Evolutionary conservation across 495 filamentous ascomycete genomes (phyloP), one percentile per base, ranked within the genome.

Genomic region (Rostrohypoxylon terebratum): DNA sequence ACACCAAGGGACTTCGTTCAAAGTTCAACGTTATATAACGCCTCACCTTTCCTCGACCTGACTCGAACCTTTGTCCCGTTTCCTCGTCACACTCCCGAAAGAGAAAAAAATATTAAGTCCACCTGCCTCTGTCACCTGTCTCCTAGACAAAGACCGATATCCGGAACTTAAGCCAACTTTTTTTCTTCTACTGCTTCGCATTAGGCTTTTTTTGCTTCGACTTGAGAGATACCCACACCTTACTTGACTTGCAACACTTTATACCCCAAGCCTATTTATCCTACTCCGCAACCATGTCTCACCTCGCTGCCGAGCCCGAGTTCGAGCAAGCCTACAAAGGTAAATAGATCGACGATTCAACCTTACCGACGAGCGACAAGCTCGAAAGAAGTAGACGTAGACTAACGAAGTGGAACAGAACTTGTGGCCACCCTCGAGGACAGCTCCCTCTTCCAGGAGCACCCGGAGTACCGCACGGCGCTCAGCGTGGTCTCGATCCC

Each of bases 291-390:
- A 86, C 36, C 75, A 96, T 97, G 93, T 92, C 93, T 65, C 91
- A 96, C 87, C 85, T 94, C 77, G 88, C 93, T 58, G 81, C 83
- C 63, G 96, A 99, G 87, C 95, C 96, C 79, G 96, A 99, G 85
- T 99, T 98, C 85, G 90, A 98, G 89, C 96, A 99, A 87, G 96
- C 96, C 72, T 97, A 96, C 88, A 94, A 96, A 83, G 94, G 94
- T 97, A 85, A 79, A 80, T 69, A 44, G 51, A 14, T 1, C 7
- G 5, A 18, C 4, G n/a, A n/a, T n/a, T n/a, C 3, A 4, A 53
- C 48, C 21, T 28, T 28, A 28, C 28, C 28, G 2, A 28, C 28
- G 2, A 45, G n/a, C 20, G 4, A 14, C 25, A 23, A 14, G 34
- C 50, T 53, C 8, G n/a, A n/a, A n/a, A n/a, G n/a, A n/a, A n/a